Conservation (phyloP, 2,329 filamentous ascomycete genomes). For the Aspergillus phoenicis region DNA sequence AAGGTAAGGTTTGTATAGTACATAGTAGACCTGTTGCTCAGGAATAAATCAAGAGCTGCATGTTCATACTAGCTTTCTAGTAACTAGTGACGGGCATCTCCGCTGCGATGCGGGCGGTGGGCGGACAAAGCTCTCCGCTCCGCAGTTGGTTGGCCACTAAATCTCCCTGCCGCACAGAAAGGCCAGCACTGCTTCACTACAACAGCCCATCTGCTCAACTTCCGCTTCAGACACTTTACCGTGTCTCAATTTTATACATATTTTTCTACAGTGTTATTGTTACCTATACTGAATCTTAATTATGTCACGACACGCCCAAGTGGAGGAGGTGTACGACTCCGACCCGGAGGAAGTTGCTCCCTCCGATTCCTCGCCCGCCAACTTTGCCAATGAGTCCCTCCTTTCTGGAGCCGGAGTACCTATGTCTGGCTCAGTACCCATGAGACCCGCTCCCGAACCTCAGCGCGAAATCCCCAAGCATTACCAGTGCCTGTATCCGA, state of each 20-base stretch:
- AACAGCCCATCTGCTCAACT: slow-evolving; percentile 3
- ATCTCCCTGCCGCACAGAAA: slow-evolving; percentile 26
- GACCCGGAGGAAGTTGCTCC: slow-evolving; percentile 90
- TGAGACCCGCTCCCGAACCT: slow-evolving; percentile 44
- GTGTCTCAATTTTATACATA: neutral
- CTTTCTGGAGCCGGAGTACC: slow-evolving; percentile 42
- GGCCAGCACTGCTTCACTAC: slow-evolving; percentile 17
- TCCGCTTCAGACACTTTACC: neutral
- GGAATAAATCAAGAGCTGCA: no score
- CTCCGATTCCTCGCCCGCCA: slow-evolving; percentile 46
- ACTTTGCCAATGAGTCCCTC: slow-evolving; percentile 52
- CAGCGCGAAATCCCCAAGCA: slow-evolving; percentile 64
- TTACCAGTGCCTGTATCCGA: slow-evolving; percentile 88
- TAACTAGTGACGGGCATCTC: no score
- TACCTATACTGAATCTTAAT: slow-evolving; percentile 19
- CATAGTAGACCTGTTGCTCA: no score
- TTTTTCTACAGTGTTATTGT: neutral
- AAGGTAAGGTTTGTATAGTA: no score
- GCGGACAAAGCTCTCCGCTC: slow-evolving; percentile 22
- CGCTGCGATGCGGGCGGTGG: slow-evolving; percentile 5
- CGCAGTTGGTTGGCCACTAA: slow-evolving; percentile 20
- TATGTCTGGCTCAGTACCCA: slow-evolving; percentile 28
- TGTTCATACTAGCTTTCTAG: no score
- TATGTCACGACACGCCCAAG: slow-evolving; percentile 78
- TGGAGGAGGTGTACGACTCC: slow-evolving; percentile 91